Base-by-base conservation (phyloP, 23 red algal genomes). In the Gracilaria domingensis region DNA sequence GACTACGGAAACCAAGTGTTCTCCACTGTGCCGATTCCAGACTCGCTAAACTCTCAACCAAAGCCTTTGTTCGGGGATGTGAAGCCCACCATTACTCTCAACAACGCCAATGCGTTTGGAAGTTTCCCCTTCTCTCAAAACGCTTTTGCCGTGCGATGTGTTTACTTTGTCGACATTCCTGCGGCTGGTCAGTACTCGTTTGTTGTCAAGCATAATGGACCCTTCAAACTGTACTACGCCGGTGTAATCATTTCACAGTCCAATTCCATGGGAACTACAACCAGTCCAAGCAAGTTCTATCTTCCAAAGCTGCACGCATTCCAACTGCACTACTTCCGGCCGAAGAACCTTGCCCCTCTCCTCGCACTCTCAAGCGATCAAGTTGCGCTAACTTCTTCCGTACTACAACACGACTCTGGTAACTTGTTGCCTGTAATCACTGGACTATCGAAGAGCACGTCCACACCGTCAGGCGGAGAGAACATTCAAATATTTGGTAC, bases 401-500 rank as follows among this genome's bases (percentile, higher is more conserved):
- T 53, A 3, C 29, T 90, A 28, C 87, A 90, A 58, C 78, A 84
- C 64, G 89, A 92, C 42, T 83, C 78, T 20, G 64, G 58, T 21
- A 66, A 39, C 18, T 54, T 65, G 64, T 33, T 92, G 36, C 89
- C 89, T 8, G 48, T 84, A 25, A 92, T 92, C 26, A 79, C 62
- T 58, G 65, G 79, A 36, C 69, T 92, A 0, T 84, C 78, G 32
- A 83, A 83, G 65, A 47, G 54, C 24, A 51, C 44, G 18, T 75
- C 79, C 12, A 60, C 79, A 20, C 66, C 80, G 4, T 73, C 79
- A 66, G 89, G 89, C 59, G 89, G 89, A 58, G 64, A 92, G 66
- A 92, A 92, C 61, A 84, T 92, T 50, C 78, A 83, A 62, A 92
- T 92, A 9, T 75, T 51, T 65, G 89, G 89, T 12, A 64, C 80